Conservation (phyloP, 345 rosid genomes). For the Raphanus raphanistrum region DNA sequence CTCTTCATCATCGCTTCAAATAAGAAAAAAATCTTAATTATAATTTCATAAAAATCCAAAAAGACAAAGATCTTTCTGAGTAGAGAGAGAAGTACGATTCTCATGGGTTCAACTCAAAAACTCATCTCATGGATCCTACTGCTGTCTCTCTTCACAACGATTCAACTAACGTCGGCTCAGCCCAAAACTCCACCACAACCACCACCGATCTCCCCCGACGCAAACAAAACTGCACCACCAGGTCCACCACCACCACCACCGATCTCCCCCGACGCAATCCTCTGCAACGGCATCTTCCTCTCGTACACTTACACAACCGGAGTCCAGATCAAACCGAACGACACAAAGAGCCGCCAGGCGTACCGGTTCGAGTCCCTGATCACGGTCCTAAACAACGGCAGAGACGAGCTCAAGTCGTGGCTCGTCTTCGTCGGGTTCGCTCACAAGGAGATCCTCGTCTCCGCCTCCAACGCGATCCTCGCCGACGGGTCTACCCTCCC, state of each 20-base stretch:
- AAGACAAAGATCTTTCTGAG: neutral
- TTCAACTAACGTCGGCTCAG: conserved; percentile 50
- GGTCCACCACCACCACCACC: conserved; percentile 44
- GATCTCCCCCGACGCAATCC: conserved; percentile 46
- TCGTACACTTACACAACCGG: conserved; percentile 61
- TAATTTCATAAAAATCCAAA: neutral
- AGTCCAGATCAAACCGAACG: conserved; percentile 56
- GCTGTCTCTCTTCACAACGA: conserved; percentile 16
- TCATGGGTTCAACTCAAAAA: conserved; percentile 36
- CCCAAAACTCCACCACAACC: conserved; percentile 3
- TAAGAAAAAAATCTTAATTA: neutral
- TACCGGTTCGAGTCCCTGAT: conserved; percentile 83
- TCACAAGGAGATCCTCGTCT: conserved; percentile 72
- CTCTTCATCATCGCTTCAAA: conserved; percentile 14
- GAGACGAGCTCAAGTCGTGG: conserved; percentile 76
- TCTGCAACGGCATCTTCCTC: conserved; percentile 73
- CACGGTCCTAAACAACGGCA: conserved; percentile 68
- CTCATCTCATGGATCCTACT: conserved; percentile 18
- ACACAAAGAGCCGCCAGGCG: conserved; percentile 56
- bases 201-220: neutral
- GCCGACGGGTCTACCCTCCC: conserved; percentile 72
- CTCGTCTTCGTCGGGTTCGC: conserved; percentile 64
- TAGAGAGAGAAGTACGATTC: neutral
- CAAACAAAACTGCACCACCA: neutral
- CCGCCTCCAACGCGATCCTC: conserved; percentile 73